Conservation (phyloP, 345 rosid genomes). For the Linum trigynum region DNA sequence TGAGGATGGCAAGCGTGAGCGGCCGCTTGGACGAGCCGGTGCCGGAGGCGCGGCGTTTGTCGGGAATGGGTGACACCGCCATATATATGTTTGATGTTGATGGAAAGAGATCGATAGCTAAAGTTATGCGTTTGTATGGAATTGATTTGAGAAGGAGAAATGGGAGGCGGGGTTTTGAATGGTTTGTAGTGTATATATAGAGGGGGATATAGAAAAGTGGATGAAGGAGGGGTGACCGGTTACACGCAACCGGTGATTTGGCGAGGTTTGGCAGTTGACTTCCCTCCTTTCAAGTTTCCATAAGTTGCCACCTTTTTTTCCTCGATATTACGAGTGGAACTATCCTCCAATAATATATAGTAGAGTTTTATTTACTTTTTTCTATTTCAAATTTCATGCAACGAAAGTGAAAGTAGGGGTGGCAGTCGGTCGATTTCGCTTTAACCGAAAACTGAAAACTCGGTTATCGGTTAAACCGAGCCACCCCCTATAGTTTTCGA, state of each 20-base stretch:
- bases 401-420: too few relatives aligned
- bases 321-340: background rate
- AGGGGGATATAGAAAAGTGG: background rate
- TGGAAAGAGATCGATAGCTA: background rate
- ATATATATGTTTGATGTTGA: slow-evolving; percentile 16
- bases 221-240: slow-evolving; percentile 13
- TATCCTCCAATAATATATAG: too few relatives aligned
- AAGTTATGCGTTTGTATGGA: too few relatives aligned
- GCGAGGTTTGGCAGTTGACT: slow-evolving; percentile 15
- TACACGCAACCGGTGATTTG: slow-evolving; percentile 19
- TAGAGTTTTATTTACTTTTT: too few relatives aligned
- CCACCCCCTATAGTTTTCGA: too few relatives aligned
- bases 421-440: too few relatives aligned
- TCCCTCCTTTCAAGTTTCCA: background rate
- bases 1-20: slow-evolving; percentile 24
- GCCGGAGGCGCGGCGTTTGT: background rate
- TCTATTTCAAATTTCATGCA: too few relatives aligned
- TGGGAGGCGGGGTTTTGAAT: background rate
- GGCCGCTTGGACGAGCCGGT: slow-evolving; percentile 23
- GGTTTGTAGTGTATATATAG: background rate
- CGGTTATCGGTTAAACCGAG: too few relatives aligned
- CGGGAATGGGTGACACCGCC: too few relatives aligned
- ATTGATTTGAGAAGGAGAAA: background rate
- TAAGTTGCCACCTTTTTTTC: background rate
- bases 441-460: too few relatives aligned